Percentiles rank a stretch among this genome's conserved stretches.
These are phyloP conservation scores for Agrostemma githago DNA, from an alignment of 148 eudicot genomes.

Conservation along the genomic window DNA sequence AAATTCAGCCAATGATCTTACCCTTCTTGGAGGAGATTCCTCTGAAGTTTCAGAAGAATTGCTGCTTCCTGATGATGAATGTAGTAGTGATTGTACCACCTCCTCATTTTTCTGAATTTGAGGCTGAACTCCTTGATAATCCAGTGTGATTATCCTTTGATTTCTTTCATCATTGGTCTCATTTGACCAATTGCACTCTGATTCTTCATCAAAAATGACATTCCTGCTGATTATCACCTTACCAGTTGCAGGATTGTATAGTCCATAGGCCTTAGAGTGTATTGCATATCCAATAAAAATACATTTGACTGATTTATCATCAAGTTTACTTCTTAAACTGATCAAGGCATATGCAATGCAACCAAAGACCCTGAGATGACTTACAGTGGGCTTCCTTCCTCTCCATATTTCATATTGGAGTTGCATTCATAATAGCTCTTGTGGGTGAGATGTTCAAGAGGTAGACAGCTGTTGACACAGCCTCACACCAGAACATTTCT, in stretches of 20 bases:
- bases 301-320: conserved; percentile 20
- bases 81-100: too few relatives aligned
- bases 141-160: too few relatives aligned
- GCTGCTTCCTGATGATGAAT: neutral
- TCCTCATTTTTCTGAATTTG: neutral
- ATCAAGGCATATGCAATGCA: too few relatives aligned
- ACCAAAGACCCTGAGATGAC: too few relatives aligned
- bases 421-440: too few relatives aligned
- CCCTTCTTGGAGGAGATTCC: neutral
- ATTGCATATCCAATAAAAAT: conserved; percentile 20
- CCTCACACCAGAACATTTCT: too few relatives aligned
- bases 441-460: too few relatives aligned
- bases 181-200: neutral
- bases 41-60: neutral
- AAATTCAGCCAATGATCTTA: neutral
- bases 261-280: conserved; percentile 18
- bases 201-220: conserved; percentile 9
- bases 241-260: conserved; percentile 21
- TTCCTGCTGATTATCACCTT: conserved; percentile 13
- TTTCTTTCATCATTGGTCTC: too few relatives aligned
- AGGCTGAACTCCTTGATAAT: too few relatives aligned
- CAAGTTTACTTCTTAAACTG: conserved; percentile 9
- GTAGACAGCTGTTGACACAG: too few relatives aligned
- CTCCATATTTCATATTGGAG: too few relatives aligned
- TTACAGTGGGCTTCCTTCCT: too few relatives aligned